Percentiles rank a stretch among this genome's conserved stretches.
Evolutionary conservation across 2,329 filamentous ascomycete genomes (phyloP).

Genomic region (Teratosphaeria zuluensis): DNA sequence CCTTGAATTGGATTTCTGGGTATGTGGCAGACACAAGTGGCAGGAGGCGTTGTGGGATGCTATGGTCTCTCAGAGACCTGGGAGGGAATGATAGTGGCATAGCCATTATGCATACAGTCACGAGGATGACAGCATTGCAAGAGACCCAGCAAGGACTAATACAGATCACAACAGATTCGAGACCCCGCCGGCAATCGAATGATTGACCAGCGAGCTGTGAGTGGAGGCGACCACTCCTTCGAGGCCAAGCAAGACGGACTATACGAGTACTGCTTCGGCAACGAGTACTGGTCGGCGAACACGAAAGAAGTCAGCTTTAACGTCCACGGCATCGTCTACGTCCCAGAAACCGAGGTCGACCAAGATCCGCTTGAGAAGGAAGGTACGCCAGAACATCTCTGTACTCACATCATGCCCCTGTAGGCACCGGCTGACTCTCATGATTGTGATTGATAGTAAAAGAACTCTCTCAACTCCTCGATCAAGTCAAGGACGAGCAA

Average conservation of each 20-base stretch:
- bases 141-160: constrained; percentile 2
- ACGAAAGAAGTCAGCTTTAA: constrained; percentile 99
- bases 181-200: constrained; percentile 69
- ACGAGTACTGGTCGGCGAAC: constrained; percentile 93
- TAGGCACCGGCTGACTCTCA: background rate
- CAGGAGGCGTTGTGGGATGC: background rate
- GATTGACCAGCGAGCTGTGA: constrained; percentile 68
- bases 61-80: too few species aligned
- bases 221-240: constrained; percentile 90
- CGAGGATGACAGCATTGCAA: background rate
- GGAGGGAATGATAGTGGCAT: too few species aligned
- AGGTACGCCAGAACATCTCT: constrained; percentile 42
- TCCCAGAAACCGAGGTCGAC: constrained; percentile 74
- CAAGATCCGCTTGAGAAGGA: constrained; percentile 85
- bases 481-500: constrained; percentile 95
- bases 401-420: background rate
- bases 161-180: constrained; percentile 49
- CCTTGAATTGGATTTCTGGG: constrained; percentile 96
- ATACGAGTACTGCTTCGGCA: constrained; percentile 97
- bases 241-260: constrained; percentile 75
- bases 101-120: too few species aligned
- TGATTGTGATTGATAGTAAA: constrained; percentile 48
- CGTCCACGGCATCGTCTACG: constrained; percentile 96
- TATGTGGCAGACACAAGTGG: constrained; percentile 39
- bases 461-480: constrained; percentile 71